phyloP scores from a whole-genome alignment of 306 rosid species.

The Hippophae gyantsensis region DNA sequence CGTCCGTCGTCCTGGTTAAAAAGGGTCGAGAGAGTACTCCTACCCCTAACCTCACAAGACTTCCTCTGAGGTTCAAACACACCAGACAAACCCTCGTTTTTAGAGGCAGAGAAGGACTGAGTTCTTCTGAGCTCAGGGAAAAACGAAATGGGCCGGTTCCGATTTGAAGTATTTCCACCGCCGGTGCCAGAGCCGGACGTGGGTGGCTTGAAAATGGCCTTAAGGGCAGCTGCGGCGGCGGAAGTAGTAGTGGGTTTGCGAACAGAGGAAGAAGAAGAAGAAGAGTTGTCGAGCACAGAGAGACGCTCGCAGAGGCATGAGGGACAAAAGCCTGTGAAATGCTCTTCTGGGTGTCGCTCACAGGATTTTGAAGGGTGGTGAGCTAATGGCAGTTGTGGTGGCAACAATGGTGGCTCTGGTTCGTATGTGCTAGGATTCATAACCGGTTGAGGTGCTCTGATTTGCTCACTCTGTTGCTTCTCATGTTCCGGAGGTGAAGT shows the following conservation, averaged over 20 bases:
- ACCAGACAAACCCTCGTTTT: constrained; percentile 75
- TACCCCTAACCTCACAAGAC: constrained; percentile 86
- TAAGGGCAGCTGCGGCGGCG: constrained; percentile 87
- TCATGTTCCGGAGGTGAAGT: constrained; percentile 46
- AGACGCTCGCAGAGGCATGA: constrained; percentile 99
- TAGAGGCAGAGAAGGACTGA: constrained; percentile 88
- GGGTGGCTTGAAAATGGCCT: constrained; percentile 72
- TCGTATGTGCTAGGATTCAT: constrained; percentile 73
- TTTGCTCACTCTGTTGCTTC: constrained; percentile 35
- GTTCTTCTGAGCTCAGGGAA: constrained; percentile 91
- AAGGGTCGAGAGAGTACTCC: constrained; percentile 64
- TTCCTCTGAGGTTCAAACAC: constrained; percentile 85
- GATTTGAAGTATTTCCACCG: constrained; percentile 7
- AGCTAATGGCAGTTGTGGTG: constrained; percentile 47
- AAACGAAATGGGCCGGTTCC: constrained; percentile 39
- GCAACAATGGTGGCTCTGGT: constrained; percentile 23
- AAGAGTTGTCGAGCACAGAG: constrained; percentile 64
- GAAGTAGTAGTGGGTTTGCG: constrained; percentile 72
- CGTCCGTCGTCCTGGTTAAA: constrained; percentile 73
- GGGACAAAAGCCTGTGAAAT: constrained; percentile 95
- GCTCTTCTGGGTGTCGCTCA: constrained; percentile 72
- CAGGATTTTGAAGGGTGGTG: constrained; percentile 80
- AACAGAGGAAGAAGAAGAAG: constrained; percentile 34
- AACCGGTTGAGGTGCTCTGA: constrained; percentile 29
- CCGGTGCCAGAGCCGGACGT: constrained; percentile 24